Conservation (phyloP, 176 grass and related monocot species). For the Olyra latifolia region DNA sequence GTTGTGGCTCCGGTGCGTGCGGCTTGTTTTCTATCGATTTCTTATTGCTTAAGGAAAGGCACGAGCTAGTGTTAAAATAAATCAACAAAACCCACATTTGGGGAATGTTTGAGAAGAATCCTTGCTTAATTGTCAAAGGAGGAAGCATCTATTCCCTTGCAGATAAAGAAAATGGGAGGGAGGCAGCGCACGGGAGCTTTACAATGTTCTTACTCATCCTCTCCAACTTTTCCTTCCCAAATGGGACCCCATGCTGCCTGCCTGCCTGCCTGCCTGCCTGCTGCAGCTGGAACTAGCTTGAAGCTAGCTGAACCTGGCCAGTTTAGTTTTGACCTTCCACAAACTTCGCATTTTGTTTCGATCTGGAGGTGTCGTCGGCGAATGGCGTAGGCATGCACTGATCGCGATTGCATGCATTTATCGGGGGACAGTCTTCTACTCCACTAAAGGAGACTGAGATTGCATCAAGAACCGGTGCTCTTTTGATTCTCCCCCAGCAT, state of each 20-base stretch:
- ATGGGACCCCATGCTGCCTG: constrained; percentile 21
- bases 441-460: constrained; percentile 39
- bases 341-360: constrained; percentile 30
- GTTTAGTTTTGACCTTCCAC: constrained; percentile 52
- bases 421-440: constrained; percentile 47
- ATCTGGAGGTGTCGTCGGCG: constrained; percentile 28
- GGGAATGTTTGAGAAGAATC: constrained; percentile 84
- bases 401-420: constrained; percentile 14
- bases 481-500: constrained; percentile 33
- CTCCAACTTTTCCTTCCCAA: constrained; percentile 40
- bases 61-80: background rate
- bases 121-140: constrained; percentile 96
- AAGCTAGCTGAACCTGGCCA: constrained; percentile 38
- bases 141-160: constrained; percentile 96
- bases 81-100: constrained; percentile 37
- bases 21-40: background rate
- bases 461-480: constrained; percentile 22
- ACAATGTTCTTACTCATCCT: constrained; percentile 82
- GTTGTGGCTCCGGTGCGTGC: background rate
- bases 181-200: constrained; percentile 53
- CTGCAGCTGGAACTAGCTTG: constrained; percentile 24
- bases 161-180: constrained; percentile 61
- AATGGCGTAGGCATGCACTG: constrained; percentile 52
- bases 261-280: no score
- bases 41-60: constrained; percentile 56